A percentile compares a stretch with the other conserved stretches of the same genome.
Conservation (phyloP, 768 basidiomycete genomes). For the Polyporus arcularius region DNA sequence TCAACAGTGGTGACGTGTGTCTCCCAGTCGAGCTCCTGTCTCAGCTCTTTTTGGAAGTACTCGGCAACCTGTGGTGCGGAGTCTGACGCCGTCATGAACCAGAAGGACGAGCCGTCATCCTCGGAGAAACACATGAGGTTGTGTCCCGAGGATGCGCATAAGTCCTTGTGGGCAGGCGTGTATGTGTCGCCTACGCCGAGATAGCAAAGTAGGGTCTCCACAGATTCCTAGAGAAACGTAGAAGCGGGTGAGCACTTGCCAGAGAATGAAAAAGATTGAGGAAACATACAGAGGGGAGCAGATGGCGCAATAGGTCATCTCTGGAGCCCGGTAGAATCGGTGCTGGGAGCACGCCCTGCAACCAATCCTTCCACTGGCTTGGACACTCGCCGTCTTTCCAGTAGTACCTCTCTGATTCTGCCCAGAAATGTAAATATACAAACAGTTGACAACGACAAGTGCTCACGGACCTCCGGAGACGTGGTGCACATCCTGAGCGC, state of each 20-base stretch:
- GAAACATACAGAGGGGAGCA: constrained; percentile 51
- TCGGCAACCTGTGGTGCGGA: constrained; percentile 53
- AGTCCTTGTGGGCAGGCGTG: constrained; percentile 84
- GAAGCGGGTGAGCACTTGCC: neutral
- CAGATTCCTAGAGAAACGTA: constrained; percentile 43
- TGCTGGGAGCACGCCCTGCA: constrained; percentile 54
- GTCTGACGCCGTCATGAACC: constrained; percentile 80
- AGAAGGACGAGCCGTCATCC: constrained; percentile 69
- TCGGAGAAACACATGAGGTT: constrained; percentile 87
- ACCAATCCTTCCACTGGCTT: constrained; percentile 61
- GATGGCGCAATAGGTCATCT: constrained; percentile 58
- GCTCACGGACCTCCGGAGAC: constrained; percentile 15
- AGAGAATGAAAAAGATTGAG: neutral
- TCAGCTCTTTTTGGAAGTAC: constrained; percentile 58
- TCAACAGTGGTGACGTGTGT: constrained; percentile 61
- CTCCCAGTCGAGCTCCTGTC: constrained; percentile 73
- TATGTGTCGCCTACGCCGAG: constrained; percentile 80
- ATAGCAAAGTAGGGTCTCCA: constrained; percentile 87
- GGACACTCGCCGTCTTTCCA: constrained; percentile 82
- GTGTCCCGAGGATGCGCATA: constrained; percentile 82
- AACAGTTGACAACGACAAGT: neutral
- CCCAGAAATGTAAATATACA: constrained; percentile 5
- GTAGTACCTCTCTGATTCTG: constrained; percentile 66
- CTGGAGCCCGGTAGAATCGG: constrained; percentile 51
- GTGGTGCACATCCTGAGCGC: neutral